Evolutionary conservation across 2,329 filamentous ascomycete genomes (phyloP).

Genomic region (Daldinia sp.): DNA sequence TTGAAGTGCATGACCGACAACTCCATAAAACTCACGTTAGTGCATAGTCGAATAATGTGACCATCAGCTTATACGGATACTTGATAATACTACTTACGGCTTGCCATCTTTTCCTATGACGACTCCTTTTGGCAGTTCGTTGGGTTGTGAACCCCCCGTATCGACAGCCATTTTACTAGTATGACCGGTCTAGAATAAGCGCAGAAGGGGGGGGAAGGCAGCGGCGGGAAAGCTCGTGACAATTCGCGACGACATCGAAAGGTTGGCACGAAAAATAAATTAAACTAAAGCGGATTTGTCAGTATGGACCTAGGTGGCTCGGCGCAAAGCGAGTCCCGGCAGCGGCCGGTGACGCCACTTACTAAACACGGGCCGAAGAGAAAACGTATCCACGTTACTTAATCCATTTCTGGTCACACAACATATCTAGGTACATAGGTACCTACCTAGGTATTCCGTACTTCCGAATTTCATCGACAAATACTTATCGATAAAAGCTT

Average conservation of each 20-base stretch:
- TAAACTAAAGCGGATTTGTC: constrained; percentile 39
- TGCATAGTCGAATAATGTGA: neutral
- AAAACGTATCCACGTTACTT: neutral
- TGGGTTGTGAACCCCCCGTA: constrained; percentile 43
- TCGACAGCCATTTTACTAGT: constrained; percentile 50
- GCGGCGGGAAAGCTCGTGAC: constrained; percentile 18
- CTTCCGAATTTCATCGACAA: no score
- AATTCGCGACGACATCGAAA: constrained; percentile 32
- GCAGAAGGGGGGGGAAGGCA: constrained; percentile 13
- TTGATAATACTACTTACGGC: constrained; percentile 68
- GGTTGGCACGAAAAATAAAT: constrained; percentile 18
- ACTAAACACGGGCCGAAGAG: constrained; percentile 26
- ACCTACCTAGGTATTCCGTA: neutral
- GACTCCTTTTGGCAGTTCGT: constrained; percentile 71
- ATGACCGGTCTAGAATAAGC: constrained; percentile 6
- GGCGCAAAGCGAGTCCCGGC: constrained; percentile 31
- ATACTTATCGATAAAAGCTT: constrained; percentile 48
- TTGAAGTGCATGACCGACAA: constrained; percentile 76
- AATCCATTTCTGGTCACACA: no score
- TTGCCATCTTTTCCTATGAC: constrained; percentile 84
- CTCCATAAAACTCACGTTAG: constrained; percentile 51
- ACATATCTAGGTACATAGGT: neutral
- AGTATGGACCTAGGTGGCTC: no score
- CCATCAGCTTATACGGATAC: neutral
- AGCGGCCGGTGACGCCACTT: constrained; percentile 33